These are phyloP conservation scores for Annona squamosa DNA, from an alignment of 164 flowering plant genomes.

Conservation along the genomic window DNA sequence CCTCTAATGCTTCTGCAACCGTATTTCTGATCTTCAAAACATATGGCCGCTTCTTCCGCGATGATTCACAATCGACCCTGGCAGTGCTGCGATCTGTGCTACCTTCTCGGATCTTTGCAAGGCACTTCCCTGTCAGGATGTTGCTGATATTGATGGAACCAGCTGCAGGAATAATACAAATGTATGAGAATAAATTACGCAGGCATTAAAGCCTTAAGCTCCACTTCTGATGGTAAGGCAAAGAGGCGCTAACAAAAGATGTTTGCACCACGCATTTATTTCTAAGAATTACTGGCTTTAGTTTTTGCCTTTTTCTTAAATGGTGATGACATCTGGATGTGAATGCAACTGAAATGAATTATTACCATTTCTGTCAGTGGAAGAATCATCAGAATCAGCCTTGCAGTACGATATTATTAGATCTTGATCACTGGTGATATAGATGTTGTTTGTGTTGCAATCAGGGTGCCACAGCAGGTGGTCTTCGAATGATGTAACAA, in stretches of 20 bases:
- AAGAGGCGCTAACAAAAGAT: too few species aligned
- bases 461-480: conserved; percentile 96
- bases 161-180: conserved; percentile 34
- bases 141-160: conserved; percentile 94
- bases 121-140: conserved; percentile 87
- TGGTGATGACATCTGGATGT: too few species aligned
- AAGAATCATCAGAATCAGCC: conserved; percentile 77
- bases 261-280: too few species aligned
- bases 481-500: conserved; percentile 96
- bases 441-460: conserved; percentile 96
- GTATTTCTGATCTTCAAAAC: conserved; percentile 40
- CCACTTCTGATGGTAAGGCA: too few species aligned
- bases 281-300: too few species aligned
- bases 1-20: conserved; percentile 85
- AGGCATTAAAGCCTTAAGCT: too few species aligned
- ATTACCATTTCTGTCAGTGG: conserved; percentile 74
- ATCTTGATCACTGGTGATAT: conserved; percentile 98
- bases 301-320: too few species aligned
- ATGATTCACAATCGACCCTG: conserved; percentile 25
- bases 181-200: too few species aligned
- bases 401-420: conserved; percentile 98
- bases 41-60: conserved; percentile 27
- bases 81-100: conserved; percentile 26
- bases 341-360: not conserved
- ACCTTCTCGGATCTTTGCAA: conserved; percentile 64